Percentiles rank a stretch among this genome's conserved stretches.
phyloP scores from a whole-genome alignment of 371 early-diverging fungal genomes.

The Syncephalastrum monosporum region DNA sequence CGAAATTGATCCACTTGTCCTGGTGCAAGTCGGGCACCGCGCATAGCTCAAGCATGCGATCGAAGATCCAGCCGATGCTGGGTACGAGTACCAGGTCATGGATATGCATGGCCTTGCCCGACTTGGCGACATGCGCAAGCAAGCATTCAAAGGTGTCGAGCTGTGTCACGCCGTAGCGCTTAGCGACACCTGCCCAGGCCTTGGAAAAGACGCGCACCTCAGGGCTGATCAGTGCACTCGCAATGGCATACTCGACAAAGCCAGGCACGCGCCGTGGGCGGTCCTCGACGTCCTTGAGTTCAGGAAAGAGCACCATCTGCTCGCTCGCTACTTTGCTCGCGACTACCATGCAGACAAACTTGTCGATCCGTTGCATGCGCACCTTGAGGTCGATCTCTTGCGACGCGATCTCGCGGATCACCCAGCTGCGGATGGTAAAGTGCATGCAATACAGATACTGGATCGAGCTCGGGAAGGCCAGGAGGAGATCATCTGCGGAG shows the following conservation, averaged over 20 bases:
- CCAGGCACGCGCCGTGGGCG: slow-evolving; percentile 58
- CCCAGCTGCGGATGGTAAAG: slow-evolving; percentile 73
- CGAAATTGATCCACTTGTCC: slow-evolving; percentile 61
- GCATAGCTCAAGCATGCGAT: slow-evolving; percentile 49
- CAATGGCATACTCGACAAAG: slow-evolving; percentile 76
- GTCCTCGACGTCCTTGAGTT: slow-evolving; percentile 23
- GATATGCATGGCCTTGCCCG: not conserved
- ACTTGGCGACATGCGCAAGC: slow-evolving; percentile 9
- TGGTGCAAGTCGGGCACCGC: slow-evolving; percentile 45
- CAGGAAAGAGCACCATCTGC: slow-evolving; percentile 33
- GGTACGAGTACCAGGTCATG: slow-evolving; percentile 33
- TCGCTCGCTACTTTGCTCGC: slow-evolving; percentile 50
- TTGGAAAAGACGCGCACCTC: slow-evolving; percentile 69
- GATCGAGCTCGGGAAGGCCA: slow-evolving; percentile 68
- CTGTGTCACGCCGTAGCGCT: slow-evolving; percentile 40
- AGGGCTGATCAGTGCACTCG: slow-evolving; percentile 76
- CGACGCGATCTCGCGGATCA: slow-evolving; percentile 61
- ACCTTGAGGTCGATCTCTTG: slow-evolving; percentile 45
- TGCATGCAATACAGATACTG: slow-evolving; percentile 71
- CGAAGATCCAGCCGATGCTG: slow-evolving; percentile 57
- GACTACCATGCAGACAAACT: slow-evolving; percentile 60
- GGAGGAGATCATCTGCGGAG: slow-evolving; percentile 48
- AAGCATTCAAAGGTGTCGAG: slow-evolving; percentile 63
- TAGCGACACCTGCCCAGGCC: slow-evolving; percentile 69
- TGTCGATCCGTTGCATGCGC: slow-evolving; percentile 61